Base-by-base conservation (phyloP, 805 yeast genomes). In the Jamesozyma jinghongensis region DNA sequence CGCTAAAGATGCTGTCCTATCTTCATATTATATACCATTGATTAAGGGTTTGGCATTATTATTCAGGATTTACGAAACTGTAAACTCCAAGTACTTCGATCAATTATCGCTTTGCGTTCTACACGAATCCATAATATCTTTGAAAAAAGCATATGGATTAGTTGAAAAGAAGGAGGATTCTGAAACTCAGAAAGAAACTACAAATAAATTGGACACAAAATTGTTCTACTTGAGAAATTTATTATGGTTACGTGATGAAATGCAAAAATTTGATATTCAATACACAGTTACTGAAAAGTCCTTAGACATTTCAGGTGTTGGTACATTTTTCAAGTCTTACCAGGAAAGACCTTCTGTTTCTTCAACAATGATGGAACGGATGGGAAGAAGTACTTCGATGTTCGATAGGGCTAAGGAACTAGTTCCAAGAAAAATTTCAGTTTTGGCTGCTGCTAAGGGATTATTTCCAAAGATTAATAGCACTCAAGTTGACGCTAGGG, bases 21-120 rank as follows among this genome's bases (percentile, higher is more conserved):
- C 30, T 11, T 27, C 68, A 17, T 71, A 79, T 52, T 86, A 84
- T 56, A 77, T 85, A 12, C 95, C 95, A 1, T 65, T 86, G 35
- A 70, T 74, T 3, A 75, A 74, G 41, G 79, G 94, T 0, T 63
- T 87, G 33, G 72, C 80, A 1, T 62, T 90, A 5, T 64, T 88
- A 25, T 79, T 86, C 27, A 82, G 77, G 55, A 81, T 88, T 18
- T 85, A 85, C 55, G 94, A 85, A 52, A 66, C 87, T 51, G 74
- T 90, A 29, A 80, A 81, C 48, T 77, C 88, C 2, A 65, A 72
- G 11, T 83, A 86, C 2, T 90, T 88, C 63, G 95, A 86, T 57
- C 95, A 85, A 54, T 63, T 88, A 48, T 95, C 96, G 0, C 95
- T 86, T 57, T 77, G 82, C 42, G 79, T 86, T 39, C 83, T 90